Base-by-base conservation (phyloP, 106 monocot species). In the Dendrobium huoshanense region DNA sequence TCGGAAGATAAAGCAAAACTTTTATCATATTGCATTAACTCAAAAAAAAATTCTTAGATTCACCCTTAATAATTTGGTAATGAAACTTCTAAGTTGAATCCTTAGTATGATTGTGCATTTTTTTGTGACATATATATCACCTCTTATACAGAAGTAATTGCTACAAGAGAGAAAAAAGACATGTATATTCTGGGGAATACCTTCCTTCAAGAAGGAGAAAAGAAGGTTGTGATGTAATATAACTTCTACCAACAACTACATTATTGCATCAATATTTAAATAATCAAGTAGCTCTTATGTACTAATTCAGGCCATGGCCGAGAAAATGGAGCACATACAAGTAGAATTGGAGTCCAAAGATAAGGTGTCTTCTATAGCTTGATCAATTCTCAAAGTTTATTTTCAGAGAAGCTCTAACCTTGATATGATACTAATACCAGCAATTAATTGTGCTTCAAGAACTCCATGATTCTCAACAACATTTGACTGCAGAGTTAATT, bases 141-240 rank as follows among this genome's bases (percentile, higher is more conserved):
- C 77, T 68, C 48, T 1, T 74, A 0, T 25, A 72, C 88, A 94
- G 94, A 94, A 81, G 81, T 91, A 20, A 89, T 81, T 86, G 88
- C 94, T 84, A 87, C 91, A 78, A 88, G 88, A 77, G 94, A 94
- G 88, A 94, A 94, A 81, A 94, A 94, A 83, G 91, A 91, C 19
- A 79, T 94, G 49, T 91, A 91, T 75, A 87, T 93, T 55, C 90
- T 93, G 29, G 78, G 64, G 40, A 90, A 93, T 44, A 88, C 86
- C 13, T 93, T 88, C 80, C 72, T 90, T 56, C 87, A 84, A 43
- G 93, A 93, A 82, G 93, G 91, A 85, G 91, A 96, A 72, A 93
- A 93, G 84, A 96, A 96, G 91, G 96, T 96, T 75, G 55, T n/a
- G 3, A 8, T 74, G 44, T 33, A 20, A 51, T 67, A 51, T 9